Evolutionary conservation across 208 protist genomes (phyloP), one percentile per base, ranked within the genome.

Genomic region (Leptomonas pyrrhocoris): DNA sequence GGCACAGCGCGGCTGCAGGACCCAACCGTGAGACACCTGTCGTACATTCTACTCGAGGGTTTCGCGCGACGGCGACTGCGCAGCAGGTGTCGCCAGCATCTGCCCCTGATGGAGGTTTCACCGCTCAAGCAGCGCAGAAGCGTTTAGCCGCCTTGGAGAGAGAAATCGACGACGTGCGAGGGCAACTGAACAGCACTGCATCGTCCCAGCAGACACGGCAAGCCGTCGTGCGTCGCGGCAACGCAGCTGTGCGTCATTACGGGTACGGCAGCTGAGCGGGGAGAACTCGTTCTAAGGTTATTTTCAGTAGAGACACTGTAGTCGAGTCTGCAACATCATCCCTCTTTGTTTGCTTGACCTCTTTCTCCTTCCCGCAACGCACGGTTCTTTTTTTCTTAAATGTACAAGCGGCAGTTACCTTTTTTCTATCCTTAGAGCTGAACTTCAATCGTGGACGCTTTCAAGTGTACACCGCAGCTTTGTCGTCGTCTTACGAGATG

Each of bases 151-250:
- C 79, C 21, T 36, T 82, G 16, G 87, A 95, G 66, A 79, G 84
- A 31, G 90, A 95, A 62, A 89, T 95, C 23, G 74, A 78, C 23
- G 69, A 70, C 25, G 84, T 93, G 42, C 87, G 90, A 45, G 73
- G 59, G 53, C 77, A 86, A 43, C 87, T 95, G 62, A 31, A 74
- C 18, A 53, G 45, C 16, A 23, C 58, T 30, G 40, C 34, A 54
- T 43, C 73, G 50, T 74, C 79, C 48, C 68, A 40, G 25, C 66
- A 12, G 16, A 19, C 48, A 42, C 62, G 42, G 18, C 56, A 60
- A 18, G 30, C 77, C 25, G 70, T 94, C 23, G 70, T 94, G 23
- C 84, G 81, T 15, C 74, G 76, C 25, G 88, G 88, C 19, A 66
- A 48, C 28, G 65, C 77, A 23, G 80, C 80, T 27, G 88, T 94